Percentiles rank a stretch among this genome's conserved stretches.
These are phyloP conservation scores for Scytalidium lignicola DNA, from an alignment of 2,329 filamentous ascomycete species.

Conservation along the genomic window DNA sequence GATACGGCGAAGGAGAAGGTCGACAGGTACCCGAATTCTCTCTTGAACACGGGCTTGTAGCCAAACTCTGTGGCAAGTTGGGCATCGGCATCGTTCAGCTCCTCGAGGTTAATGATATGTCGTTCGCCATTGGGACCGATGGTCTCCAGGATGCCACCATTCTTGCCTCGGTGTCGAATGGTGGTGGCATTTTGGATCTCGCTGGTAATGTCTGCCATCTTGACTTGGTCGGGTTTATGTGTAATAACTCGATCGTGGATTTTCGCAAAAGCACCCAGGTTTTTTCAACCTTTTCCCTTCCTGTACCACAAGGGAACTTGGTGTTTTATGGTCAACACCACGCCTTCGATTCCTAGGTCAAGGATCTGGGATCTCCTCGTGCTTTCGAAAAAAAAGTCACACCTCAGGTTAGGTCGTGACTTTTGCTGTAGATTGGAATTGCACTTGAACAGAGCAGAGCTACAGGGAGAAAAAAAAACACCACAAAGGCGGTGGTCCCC, in stretches of 20 bases:
- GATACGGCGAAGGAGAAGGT: slow-evolving; percentile 57
- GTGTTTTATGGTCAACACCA: no score
- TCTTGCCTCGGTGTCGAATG: slow-evolving; percentile 14
- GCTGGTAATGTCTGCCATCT: background rate
- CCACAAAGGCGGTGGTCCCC: background rate
- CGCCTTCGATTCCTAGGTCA: no score
- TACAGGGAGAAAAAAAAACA: background rate
- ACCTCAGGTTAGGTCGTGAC: background rate
- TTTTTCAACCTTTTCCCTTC: no score
- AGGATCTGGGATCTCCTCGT: no score
- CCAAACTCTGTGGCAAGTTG: slow-evolving; percentile 26
- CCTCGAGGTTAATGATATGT: slow-evolving; percentile 15
- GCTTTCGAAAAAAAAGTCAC: no score
- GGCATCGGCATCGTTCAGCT: slow-evolving; percentile 24
- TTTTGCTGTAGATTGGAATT: background rate
- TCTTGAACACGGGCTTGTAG: slow-evolving; percentile 46
- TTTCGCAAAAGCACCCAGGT: no score
- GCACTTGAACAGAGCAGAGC: no score
- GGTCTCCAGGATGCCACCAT: slow-evolving; percentile 15
- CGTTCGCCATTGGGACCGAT: slow-evolving; percentile 13
- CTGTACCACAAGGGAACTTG: no score
- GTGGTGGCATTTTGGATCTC: background rate
- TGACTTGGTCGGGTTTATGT: background rate
- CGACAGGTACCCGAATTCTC: slow-evolving; percentile 53
- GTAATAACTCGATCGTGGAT: no score